Evolutionary conservation across 768 basidiomycete genomes (phyloP), one percentile per base, ranked within the genome.

Genomic region (Agrocybe pediades): DNA sequence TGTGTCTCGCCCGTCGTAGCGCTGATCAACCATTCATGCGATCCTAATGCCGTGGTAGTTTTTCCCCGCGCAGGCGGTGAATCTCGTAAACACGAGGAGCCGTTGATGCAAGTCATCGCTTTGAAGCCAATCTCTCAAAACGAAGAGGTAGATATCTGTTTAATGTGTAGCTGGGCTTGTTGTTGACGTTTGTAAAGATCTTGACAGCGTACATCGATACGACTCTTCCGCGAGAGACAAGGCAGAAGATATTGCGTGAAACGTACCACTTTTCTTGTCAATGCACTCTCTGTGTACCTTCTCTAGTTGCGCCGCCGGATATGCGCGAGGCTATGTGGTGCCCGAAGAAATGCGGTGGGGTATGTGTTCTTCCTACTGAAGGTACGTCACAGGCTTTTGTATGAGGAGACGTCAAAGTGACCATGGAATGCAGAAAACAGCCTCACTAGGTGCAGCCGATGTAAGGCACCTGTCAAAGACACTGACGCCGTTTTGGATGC

Each of bases 11-110:
- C 95, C 0, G 62, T 81, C 0, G 72, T 87, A 3, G 95, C 95
- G 0, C 74, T 97, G 9, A 80, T 90, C 52, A 97, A 97, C 64
- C 95, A 98, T 64, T 90, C 89, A 0, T 95, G 94, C 64, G 78
- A 83, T 19, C 92, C 92, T 0, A 95, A 97, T 64, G 92, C 89
- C 0, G 91, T 88, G 26, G 81, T 95, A n/a, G 91, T 98, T 3
- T 98, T 96, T 64, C 95, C 95, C 45, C 76, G 83, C 3, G 66
- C 77, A 2, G 66, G 75, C 4, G 66, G 63, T 11, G 56, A 66
- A 13, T 60, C 69, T 1, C 54, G 62, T 0, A 62, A 52, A 17
- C 60, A 62, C 0, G 68, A 77, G 23, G 87, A 88, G 63, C 84
- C 89, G 0, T 55, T 82, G 24, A 79, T 94, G 83, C 81, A 89